Base-by-base conservation (phyloP, 495 filamentous ascomycete genomes). In the Aspergillus nanangensis region DNA sequence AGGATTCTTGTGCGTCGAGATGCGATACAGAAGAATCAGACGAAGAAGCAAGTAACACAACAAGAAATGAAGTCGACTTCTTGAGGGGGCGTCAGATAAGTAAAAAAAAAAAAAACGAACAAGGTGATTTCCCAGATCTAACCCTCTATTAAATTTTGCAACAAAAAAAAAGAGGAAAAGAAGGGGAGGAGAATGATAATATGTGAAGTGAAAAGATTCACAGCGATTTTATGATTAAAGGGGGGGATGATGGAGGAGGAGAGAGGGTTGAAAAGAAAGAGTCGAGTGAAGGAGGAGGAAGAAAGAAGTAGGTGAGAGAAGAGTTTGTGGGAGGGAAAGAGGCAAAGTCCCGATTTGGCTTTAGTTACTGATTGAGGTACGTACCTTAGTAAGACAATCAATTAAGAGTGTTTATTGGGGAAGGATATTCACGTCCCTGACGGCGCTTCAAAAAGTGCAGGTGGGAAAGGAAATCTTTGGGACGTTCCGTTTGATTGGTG, bases 161-260 rank as follows among this genome's bases (percentile, higher is more conserved):
- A 48, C 49, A 59, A 58, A 47, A 63, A 55, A 61, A 50, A 57
- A 56, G 57, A 55, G 51, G 38, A 44, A 44, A 44, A 20, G 22
- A 47, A 46, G 43, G 44, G 55, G 45, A 57, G 49, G 25, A 59
- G 55, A 48, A 57, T 47, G 60, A 65, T 62, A 55, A 49, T 60
- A 63, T 60, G 61, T 69, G 65, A 63, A 65, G 70, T 44, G 62
- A 62, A 64, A 45, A 44, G 53, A 63, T 45, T 53, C 51, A 50
- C 39, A 51, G n/a, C 13, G 37, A 50, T 46, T 32, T 32, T 50
- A 41, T 52, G 47, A 35, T 48, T 53, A 47, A 49, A 44, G 47
- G 43, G 48, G 48, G 45, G 41, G 39, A 50, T 47, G 53, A 61
- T 29, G 52, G 57, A 63, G 51, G 55, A 58, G 61, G 47, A 46